Conservation (phyloP, 208 protist genomes). For the Trypanosoma lewisi region DNA sequence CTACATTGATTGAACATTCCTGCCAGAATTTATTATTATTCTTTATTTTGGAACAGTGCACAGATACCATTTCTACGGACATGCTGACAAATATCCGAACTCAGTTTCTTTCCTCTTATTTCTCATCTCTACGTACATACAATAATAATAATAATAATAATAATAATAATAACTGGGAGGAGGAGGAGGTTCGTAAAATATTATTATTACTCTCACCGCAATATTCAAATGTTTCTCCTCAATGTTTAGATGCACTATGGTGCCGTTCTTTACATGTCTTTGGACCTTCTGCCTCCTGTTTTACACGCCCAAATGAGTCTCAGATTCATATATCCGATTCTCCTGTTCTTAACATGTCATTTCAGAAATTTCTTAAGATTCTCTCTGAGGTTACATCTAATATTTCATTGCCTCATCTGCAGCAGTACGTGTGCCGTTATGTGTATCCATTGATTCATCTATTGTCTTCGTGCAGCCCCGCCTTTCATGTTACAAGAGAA, state of each 20-base stretch:
- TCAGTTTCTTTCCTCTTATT: slow-evolving; percentile 15
- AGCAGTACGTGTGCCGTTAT: slow-evolving; percentile 27
- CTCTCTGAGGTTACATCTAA: slow-evolving; percentile 7
- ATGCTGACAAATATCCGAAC: slow-evolving; percentile 17
- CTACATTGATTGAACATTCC: slow-evolving; percentile 7
- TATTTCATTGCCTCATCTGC: slow-evolving; percentile 14
- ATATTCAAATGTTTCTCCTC: slow-evolving; percentile 18
- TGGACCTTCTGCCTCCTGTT: slow-evolving; percentile 47
- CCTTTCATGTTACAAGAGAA: slow-evolving; percentile 45
- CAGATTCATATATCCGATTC: slow-evolving; percentile 38
- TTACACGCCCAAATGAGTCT: slow-evolving; percentile 1
- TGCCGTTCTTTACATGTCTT: slow-evolving; percentile 44
- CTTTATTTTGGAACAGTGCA: slow-evolving; percentile 78
- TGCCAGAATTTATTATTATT: slow-evolving; percentile 50
- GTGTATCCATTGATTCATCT: slow-evolving; percentile 27
- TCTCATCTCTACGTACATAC: slow-evolving; percentile 9
- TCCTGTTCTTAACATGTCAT: slow-evolving; percentile 28
- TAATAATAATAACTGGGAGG: too few species aligned
- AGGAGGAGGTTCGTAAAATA: slow-evolving; percentile 21
- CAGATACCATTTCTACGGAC: slow-evolving; percentile 46
- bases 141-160: too few species aligned
- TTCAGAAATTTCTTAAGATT: slow-evolving; percentile 21
- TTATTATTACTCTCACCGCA: slow-evolving; percentile 17
- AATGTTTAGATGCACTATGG: slow-evolving; percentile 40
- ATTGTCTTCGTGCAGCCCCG: slow-evolving; percentile 13